phyloP scores from a whole-genome alignment of 2,329 filamentous ascomycete genomes.

The Albophoma yamanashiensis region DNA sequence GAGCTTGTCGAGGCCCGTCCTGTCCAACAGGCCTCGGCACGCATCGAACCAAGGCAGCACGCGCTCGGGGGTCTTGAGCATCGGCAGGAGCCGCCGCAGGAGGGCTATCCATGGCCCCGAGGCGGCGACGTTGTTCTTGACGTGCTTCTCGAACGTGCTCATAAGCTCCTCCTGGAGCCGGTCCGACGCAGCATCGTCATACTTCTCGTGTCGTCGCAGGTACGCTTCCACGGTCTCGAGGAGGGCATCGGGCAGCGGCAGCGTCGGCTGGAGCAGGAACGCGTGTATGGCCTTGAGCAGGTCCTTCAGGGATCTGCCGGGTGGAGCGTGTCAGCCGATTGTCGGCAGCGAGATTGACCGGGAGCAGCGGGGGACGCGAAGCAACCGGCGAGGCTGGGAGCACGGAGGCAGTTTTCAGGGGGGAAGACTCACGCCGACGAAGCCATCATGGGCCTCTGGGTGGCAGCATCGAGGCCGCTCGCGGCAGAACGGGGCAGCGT shows the following conservation, averaged over 20 bases:
- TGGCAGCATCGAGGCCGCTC: constrained; percentile 2
- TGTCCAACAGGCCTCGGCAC: constrained; percentile 24
- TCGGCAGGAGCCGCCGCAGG: constrained; percentile 52
- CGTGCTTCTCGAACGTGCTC: constrained; percentile 52
- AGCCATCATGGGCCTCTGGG: constrained; percentile 9
- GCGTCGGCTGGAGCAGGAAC: constrained; percentile 35
- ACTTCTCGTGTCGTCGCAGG: constrained; percentile 53
- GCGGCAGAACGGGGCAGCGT: background rate
- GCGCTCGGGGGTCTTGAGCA: constrained; percentile 50
- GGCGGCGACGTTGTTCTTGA: constrained; percentile 44
- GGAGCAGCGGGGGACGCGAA: background rate
- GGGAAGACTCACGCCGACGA: constrained; percentile 15
- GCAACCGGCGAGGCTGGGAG: background rate
- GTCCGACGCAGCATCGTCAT: constrained; percentile 59
- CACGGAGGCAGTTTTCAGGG: background rate
- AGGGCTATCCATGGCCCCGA: constrained; percentile 60
- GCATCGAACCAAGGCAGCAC: constrained; percentile 62
- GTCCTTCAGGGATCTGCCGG: constrained; percentile 46
- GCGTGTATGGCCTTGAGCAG: constrained; percentile 45
- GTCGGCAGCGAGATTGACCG: background rate
- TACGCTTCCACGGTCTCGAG: constrained; percentile 53
- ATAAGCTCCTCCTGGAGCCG: constrained; percentile 65
- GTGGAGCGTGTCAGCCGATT: constrained; percentile 9
- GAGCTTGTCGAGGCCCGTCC: constrained; percentile 49
- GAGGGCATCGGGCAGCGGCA: constrained; percentile 59